Percentiles rank a stretch among this genome's conserved stretches.
Conservation (phyloP, 1,139 yeast species). For the Suhomyces anneliseae region DNA sequence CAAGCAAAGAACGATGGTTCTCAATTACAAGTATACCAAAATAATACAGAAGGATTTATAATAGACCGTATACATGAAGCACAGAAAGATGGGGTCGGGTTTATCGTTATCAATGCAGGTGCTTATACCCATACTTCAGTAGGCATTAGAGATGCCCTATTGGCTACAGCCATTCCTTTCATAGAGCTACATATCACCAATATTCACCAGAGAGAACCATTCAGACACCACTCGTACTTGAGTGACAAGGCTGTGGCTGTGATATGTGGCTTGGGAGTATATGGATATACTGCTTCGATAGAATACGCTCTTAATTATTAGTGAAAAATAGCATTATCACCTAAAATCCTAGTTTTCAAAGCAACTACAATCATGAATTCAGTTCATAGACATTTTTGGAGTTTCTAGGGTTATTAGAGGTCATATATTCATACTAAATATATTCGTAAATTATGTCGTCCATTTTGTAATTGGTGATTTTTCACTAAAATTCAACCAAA, state of each 20-base stretch:
- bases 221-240: conserved; percentile 49
- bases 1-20: conserved; percentile 32
- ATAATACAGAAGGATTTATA: conserved; percentile 49
- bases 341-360: background rate
- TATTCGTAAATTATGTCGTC: no score
- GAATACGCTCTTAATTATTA: conserved; percentile 46
- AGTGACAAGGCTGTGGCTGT: conserved; percentile 52
- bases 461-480: no score
- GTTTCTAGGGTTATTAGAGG: no score
- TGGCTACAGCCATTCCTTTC: conserved; percentile 49
- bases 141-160: conserved; percentile 49
- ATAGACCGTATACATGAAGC: conserved; percentile 50
- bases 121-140: conserved; percentile 54
- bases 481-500: conserved; percentile 44
- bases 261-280: conserved; percentile 48
- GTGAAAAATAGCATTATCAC: background rate
- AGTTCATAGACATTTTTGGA: background rate
- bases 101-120: conserved; percentile 50
- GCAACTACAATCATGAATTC: background rate
- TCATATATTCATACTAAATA: no score
- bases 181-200: conserved; percentile 52
- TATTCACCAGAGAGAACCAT: conserved; percentile 50
- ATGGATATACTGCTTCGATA: conserved; percentile 50
- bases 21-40: conserved; percentile 35
- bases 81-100: conserved; percentile 38